A percentile compares a stretch with the other conserved stretches of the same genome.
Conservation (phyloP, 441 rosid species). For the Erysimum pusillum region DNA sequence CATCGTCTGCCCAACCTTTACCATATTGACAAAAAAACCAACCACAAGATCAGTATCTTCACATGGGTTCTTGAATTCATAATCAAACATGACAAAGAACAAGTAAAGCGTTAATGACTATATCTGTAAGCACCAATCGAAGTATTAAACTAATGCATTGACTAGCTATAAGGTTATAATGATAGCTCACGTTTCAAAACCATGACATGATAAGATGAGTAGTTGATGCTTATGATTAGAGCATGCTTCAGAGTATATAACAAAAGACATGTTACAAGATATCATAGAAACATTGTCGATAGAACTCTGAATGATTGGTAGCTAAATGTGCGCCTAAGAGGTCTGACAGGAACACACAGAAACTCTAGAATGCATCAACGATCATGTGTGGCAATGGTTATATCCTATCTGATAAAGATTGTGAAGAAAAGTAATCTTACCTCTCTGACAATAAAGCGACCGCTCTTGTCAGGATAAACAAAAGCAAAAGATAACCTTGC, state of each 20-base stretch:
- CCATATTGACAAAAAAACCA: slow-evolving; percentile 24
- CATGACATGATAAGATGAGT: no score
- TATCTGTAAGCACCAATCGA: slow-evolving; percentile 6
- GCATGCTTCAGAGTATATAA: no score
- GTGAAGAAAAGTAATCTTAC: slow-evolving; percentile 46
- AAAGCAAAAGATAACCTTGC: slow-evolving; percentile 92
- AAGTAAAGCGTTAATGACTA: not conserved
- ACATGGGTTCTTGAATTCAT: slow-evolving; percentile 20
- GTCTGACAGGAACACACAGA: slow-evolving; percentile 14
- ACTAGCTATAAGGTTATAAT: not conserved
- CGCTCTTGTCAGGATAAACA: slow-evolving; percentile 88
- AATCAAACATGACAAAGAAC: slow-evolving; percentile 14
- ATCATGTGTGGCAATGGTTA: slow-evolving; percentile 6
- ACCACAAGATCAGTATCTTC: slow-evolving; percentile 35
- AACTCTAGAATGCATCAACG: slow-evolving; percentile 1
- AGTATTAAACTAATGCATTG: slow-evolving; percentile 8
- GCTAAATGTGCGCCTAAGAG: not conserved
- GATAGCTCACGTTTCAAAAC: not conserved
- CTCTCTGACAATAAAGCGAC: slow-evolving; percentile 82
- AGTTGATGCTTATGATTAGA: no score
- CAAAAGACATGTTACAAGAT: slow-evolving; percentile 5
- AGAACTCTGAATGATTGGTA: not conserved
- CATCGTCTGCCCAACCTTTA: slow-evolving; percentile 80
- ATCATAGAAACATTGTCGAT: not conserved
- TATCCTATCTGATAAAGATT: slow-evolving; percentile 12